Evolutionary conservation across 768 basidiomycete species (phyloP).

Genomic region (Termitomyces sp.): DNA sequence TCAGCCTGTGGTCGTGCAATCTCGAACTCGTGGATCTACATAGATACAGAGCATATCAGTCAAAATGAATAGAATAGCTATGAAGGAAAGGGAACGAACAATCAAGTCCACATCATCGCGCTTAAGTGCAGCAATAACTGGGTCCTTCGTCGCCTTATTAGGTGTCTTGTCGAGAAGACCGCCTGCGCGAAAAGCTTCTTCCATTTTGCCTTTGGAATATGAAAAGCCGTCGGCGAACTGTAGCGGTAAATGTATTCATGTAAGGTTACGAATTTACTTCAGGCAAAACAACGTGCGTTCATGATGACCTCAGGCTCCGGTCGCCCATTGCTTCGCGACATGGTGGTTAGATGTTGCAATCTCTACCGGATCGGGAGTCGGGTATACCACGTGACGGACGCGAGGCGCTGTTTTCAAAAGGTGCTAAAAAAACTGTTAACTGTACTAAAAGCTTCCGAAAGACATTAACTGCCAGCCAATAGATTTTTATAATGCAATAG

Average conservation of each 20-base stretch:
- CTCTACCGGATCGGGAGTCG: constrained; percentile 3
- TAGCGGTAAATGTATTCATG: background rate
- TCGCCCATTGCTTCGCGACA: constrained; percentile 18
- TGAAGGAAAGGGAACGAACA: constrained; percentile 28
- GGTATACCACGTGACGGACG: background rate
- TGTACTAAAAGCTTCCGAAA: too few relatives aligned
- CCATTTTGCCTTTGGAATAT: constrained; percentile 62
- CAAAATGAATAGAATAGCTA: background rate
- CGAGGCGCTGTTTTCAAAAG: background rate
- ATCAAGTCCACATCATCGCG: constrained; percentile 62
- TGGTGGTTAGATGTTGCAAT: constrained; percentile 1
- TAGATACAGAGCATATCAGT: constrained; percentile 14
- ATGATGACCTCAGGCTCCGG: constrained; percentile 40
- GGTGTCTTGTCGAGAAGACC: constrained; percentile 52
- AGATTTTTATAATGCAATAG: too few relatives aligned
- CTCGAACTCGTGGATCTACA: constrained; percentile 60
- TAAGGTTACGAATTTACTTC: background rate
- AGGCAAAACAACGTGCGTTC: constrained; percentile 37
- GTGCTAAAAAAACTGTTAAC: too few relatives aligned
- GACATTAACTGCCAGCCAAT: too few relatives aligned
- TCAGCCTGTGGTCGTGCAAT: constrained; percentile 54
- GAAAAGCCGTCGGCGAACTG: constrained; percentile 64
- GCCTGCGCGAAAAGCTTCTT: constrained; percentile 54
- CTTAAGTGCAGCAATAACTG: constrained; percentile 32
- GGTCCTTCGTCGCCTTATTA: constrained; percentile 40